These are phyloP conservation scores for Phialophora expanda DNA, from an alignment of 2,329 filamentous ascomycete species.

Conservation along the genomic window DNA sequence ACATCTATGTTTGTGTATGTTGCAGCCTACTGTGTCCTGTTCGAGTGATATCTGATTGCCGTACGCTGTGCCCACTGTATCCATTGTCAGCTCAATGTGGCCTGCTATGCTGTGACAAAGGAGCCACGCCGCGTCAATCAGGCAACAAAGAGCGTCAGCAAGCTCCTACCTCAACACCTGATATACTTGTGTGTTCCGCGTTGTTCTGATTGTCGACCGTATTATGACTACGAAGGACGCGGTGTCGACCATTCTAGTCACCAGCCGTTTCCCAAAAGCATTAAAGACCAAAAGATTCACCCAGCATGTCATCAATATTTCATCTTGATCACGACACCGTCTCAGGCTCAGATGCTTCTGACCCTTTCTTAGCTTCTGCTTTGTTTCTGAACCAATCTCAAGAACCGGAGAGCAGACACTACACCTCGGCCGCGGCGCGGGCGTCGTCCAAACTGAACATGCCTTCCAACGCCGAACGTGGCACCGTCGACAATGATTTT, in stretches of 20 bases:
- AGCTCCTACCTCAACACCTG: background rate
- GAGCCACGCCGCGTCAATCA: background rate
- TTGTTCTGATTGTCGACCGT: background rate
- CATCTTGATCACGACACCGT: background rate
- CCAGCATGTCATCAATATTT: background rate
- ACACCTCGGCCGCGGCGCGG: background rate
- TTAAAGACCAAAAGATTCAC: background rate
- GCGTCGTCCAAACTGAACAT: background rate
- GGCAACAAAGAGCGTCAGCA: constrained; percentile 2
- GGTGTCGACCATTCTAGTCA: background rate
- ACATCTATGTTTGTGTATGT: background rate
- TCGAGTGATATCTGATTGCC: background rate
- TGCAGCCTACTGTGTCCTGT: background rate
- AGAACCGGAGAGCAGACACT: background rate
- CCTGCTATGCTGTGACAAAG: background rate
- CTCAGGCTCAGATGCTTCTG: background rate
- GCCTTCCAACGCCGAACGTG: background rate
- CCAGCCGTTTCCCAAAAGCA: background rate
- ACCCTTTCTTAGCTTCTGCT: background rate
- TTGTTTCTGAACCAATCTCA: background rate
- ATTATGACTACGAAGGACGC: background rate
- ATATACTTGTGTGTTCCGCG: background rate
- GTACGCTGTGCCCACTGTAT: background rate
- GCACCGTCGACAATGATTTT: background rate
- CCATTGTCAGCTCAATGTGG: background rate